Evolutionary conservation across 805 yeast genomes (phyloP), one percentile per base, ranked within the genome.

Genomic region (Kuraishia ogatae): DNA sequence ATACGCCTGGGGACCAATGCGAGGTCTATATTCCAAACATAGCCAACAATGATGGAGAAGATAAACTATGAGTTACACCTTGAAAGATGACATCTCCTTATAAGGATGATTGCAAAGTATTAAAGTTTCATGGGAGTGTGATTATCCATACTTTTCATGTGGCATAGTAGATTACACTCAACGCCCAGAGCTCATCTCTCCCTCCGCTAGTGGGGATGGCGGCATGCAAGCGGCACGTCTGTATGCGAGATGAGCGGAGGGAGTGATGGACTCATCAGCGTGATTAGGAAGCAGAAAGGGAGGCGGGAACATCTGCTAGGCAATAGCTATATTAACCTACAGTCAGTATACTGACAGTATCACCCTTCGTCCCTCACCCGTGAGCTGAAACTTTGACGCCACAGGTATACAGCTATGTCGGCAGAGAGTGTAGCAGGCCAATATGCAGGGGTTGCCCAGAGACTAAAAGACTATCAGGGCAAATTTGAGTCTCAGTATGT

Each of bases 381-480:
- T 28, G 13, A 35, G 43, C 17, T 3, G 15, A 15, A 11, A 15
- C n/a, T 35, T 17, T 35, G 43, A 35, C n/a, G 13, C 43, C 7
- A 35, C 43, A 5, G 13, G 17, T 35, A 35, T 10, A 35, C 15
- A 10, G 17, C n/a, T 47, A 46, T 26, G n/a, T 48, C 55, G 11
- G 59, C 57, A 43, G 20, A 54, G 1, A 39, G 35, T 19, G 60
- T 60, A 48, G 59, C 60, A 6, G 23, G 47, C 5, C 54, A 52
- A 19, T 56, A 54, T 29, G 47, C 60, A 24, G 17, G 50, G 11
- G 56, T 50, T 21, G 39, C 60, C 11, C 35, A 29, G 15, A 21
- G 24, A 5, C 28, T 54, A 20, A 26, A 39, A 24, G 39, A 22
- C 17, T 20, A 48, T 17, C 48, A 53, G 11, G 49, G 54, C 4